Evolutionary conservation across 768 basidiomycete species (phyloP).

Genomic region (Phlebiopsis gigantea): DNA sequence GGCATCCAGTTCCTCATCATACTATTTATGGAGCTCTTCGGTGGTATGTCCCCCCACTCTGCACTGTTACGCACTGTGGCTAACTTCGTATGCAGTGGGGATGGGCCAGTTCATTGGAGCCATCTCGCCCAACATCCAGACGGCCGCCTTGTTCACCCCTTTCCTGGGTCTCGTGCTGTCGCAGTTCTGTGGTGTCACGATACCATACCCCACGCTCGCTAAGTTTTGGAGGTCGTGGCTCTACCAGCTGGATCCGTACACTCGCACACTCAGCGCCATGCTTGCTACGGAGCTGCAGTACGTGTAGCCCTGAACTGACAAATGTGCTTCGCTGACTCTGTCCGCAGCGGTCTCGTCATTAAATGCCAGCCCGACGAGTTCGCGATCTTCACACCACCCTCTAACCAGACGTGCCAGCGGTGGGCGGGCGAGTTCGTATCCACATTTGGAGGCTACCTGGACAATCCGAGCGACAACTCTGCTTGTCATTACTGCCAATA

Average conservation of each 20-base stretch:
- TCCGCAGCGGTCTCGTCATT: conserved; percentile 54
- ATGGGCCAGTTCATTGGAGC: conserved; percentile 73
- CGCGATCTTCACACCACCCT: conserved; percentile 63
- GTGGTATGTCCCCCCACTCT: conserved; percentile 17
- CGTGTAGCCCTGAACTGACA: conserved; percentile 8
- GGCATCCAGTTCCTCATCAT: conserved; percentile 69
- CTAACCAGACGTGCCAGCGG: conserved; percentile 61
- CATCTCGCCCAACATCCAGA: conserved; percentile 66
- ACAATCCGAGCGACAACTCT: conserved; percentile 53
- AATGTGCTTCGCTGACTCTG: neutral
- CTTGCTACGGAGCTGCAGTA: conserved; percentile 74
- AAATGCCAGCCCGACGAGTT: conserved; percentile 66
- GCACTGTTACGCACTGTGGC: too few species aligned
- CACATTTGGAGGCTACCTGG: conserved; percentile 66
- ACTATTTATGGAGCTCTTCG: conserved; percentile 66
- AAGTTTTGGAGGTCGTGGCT: conserved; percentile 76
- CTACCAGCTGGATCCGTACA: conserved; percentile 69
- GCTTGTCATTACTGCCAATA: conserved; percentile 75
- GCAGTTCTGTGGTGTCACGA: conserved; percentile 68
- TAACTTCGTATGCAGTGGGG: conserved; percentile 38
- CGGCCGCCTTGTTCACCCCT: conserved; percentile 79
- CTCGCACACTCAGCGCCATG: conserved; percentile 65
- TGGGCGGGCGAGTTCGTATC: conserved; percentile 70
- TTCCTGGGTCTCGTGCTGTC: conserved; percentile 60
- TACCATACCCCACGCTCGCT: conserved; percentile 59